These are phyloP conservation scores for Capsicum pubescens DNA, from an alignment of 257 asterid species.

Conservation along the genomic window DNA sequence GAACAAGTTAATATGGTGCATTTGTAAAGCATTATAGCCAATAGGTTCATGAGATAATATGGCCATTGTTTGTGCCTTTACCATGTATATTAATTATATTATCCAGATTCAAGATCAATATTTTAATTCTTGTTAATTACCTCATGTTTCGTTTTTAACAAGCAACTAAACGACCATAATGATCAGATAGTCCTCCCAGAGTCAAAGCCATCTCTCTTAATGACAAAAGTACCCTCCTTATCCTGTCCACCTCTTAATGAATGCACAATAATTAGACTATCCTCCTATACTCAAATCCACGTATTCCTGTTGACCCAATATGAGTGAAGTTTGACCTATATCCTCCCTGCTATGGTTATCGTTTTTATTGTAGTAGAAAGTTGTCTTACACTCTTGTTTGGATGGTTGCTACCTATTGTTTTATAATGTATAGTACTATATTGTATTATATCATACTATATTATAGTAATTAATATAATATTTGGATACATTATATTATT, in stretches of 20 bases:
- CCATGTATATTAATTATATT: neutral
- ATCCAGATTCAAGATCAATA: neutral
- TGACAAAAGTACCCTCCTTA: constrained; percentile 1
- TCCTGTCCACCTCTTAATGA: neutral
- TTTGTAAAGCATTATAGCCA: neutral
- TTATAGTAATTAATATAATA: too few species aligned
- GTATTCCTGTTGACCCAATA: neutral
- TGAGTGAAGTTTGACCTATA: neutral
- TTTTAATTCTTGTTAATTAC: neutral
- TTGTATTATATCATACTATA: too few species aligned
- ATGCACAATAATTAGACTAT: neutral
- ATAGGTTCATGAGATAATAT: neutral
- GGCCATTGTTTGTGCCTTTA: neutral
- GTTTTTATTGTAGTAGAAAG: too few species aligned
- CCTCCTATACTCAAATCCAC: neutral
- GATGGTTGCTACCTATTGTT: too few species aligned
- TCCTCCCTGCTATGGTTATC: too few species aligned
- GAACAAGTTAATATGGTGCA: neutral
- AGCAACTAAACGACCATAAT: neutral
- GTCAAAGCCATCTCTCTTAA: constrained; percentile 20
- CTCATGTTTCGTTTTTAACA: neutral
- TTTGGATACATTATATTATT: too few species aligned
- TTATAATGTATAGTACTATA: too few species aligned
- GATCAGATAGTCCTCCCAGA: neutral
- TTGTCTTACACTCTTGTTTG: too few species aligned